Conservation (phyloP, 1,139 yeast genomes). For the Debaryomycetaceae sp. region DNA sequence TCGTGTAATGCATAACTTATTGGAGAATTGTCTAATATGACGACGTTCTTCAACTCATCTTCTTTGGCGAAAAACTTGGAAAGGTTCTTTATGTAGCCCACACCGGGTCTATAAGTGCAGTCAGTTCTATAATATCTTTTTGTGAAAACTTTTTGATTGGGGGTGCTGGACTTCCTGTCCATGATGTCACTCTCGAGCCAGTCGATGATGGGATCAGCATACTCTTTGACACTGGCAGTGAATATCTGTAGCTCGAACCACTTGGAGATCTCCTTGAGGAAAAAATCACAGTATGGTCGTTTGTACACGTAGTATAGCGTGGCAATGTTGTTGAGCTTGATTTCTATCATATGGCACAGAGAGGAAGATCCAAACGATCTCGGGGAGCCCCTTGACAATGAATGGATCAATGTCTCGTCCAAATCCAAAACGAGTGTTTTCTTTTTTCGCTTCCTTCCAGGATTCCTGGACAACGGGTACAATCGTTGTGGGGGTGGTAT, state of each 20-base stretch:
- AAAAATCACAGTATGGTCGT: constrained; percentile 86
- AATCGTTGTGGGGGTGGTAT: constrained; percentile 48
- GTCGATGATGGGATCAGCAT: constrained; percentile 96
- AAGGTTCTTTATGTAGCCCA: constrained; percentile 87
- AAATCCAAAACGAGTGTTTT: constrained; percentile 83
- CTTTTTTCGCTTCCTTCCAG: constrained; percentile 31
- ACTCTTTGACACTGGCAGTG: constrained; percentile 92
- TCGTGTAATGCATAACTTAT: constrained; percentile 80
- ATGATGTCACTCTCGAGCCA: constrained; percentile 57
- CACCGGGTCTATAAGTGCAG: constrained; percentile 72
- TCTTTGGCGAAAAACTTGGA: constrained; percentile 41
- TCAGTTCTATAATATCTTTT: constrained; percentile 74
- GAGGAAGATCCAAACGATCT: constrained; percentile 46
- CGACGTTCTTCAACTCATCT: constrained; percentile 67
- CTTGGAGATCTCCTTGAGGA: constrained; percentile 68
- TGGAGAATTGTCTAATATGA: constrained; percentile 91
- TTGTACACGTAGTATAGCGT: constrained; percentile 88
- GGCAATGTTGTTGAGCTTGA: constrained; percentile 64
- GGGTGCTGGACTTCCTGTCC: constrained; percentile 8
- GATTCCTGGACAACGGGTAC: constrained; percentile 42
- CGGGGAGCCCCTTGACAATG: constrained; percentile 65
- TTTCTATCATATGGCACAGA: constrained; percentile 78
- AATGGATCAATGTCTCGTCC: constrained; percentile 92
- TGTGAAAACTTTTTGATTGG: constrained; percentile 31
- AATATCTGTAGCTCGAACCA: constrained; percentile 91